These are phyloP conservation scores for Raffaelea albimanens DNA, from an alignment of 2,329 filamentous ascomycete genomes.

Conservation along the genomic window DNA sequence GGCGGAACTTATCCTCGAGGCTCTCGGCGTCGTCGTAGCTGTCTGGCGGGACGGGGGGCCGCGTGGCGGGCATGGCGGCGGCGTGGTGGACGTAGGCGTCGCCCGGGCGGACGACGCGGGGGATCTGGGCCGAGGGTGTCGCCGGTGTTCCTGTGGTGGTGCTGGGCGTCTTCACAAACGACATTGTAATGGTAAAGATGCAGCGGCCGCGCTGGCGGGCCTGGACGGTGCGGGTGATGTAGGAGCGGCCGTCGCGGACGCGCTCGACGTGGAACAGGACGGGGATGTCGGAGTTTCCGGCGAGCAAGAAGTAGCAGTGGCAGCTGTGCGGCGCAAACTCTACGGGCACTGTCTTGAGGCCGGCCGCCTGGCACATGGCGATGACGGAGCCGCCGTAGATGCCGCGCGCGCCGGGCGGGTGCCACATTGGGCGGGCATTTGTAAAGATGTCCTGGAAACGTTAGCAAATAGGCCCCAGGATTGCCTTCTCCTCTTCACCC, in stretches of 20 bases:
- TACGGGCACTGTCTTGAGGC: conserved; percentile 73
- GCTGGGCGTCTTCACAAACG: conserved; percentile 57
- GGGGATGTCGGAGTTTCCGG: conserved; percentile 74
- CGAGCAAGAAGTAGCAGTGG: conserved; percentile 98
- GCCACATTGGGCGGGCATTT: conserved; percentile 86
- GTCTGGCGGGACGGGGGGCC: conserved; percentile 22
- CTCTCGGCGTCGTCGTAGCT: conserved; percentile 31
- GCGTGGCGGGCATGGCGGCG: conserved; percentile 10
- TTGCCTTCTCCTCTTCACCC: too few species aligned
- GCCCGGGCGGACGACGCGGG: too few species aligned
- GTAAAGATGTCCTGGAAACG: conserved; percentile 66
- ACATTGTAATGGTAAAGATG: conserved; percentile 94
- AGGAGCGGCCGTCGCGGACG: conserved; percentile 82
- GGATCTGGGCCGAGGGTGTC: conserved; percentile 28
- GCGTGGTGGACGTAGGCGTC: conserved; percentile 3
- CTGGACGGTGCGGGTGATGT: conserved; percentile 90
- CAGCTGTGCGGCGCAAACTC: conserved; percentile 86
- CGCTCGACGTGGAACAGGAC: conserved; percentile 93
- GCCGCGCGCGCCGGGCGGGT: conserved; percentile 81
- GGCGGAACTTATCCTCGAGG: conserved; percentile 33
- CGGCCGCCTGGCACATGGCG: conserved; percentile 80
- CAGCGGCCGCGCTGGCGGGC: conserved; percentile 77
- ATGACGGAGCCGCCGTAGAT: conserved; percentile 93
- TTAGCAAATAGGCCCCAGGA: too few species aligned
- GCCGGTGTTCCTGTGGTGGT: conserved; percentile 52